Percentiles rank a stretch among this genome's conserved stretches.
Evolutionary conservation across 2,329 filamentous ascomycete genomes (phyloP).

Genomic region (Curvularia verruculosa): DNA sequence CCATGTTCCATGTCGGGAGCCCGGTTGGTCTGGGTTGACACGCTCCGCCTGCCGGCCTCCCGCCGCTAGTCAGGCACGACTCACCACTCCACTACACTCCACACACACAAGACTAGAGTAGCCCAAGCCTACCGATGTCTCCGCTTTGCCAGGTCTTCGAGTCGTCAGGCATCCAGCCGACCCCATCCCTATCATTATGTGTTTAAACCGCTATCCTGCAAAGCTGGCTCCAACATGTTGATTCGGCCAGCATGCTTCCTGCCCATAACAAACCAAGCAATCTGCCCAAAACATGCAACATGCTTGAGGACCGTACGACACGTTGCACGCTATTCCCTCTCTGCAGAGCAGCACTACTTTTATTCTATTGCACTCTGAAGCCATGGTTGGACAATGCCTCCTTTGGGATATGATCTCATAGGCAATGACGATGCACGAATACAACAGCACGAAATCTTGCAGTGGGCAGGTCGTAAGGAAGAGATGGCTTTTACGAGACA

Average conservation of each 20-base stretch:
- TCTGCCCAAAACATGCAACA: conserved; percentile 24
- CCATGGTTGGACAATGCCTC: neutral
- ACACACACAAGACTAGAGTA: conserved; percentile 2
- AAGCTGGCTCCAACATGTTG: conserved; percentile 13
- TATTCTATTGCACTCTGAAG: neutral
- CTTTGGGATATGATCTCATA: neutral
- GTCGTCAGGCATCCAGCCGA: neutral
- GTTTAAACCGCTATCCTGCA: conserved; percentile 5
- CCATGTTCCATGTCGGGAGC: conserved; percentile 5
- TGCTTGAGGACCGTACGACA: conserved; percentile 14
- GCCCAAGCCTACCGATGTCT: neutral
- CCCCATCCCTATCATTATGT: neutral
- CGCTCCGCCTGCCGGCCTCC: conserved; percentile 14
- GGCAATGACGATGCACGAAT: neutral
- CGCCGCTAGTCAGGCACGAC: conserved; percentile 13
- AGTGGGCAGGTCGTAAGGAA: neutral
- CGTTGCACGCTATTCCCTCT: conserved; percentile 3
- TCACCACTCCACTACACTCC: conserved; percentile 5
- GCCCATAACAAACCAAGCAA: conserved; percentile 5
- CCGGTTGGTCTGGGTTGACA: conserved; percentile 11
- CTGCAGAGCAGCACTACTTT: conserved; percentile 10
- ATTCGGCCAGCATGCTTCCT: neutral
- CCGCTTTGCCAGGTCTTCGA: neutral
- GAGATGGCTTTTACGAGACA: neutral
- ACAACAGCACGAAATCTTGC: neutral